A percentile compares a stretch with the other conserved stretches of the same genome.
Conservation (phyloP, 768 basidiomycete genomes). For the Rhizopogon sp. region DNA sequence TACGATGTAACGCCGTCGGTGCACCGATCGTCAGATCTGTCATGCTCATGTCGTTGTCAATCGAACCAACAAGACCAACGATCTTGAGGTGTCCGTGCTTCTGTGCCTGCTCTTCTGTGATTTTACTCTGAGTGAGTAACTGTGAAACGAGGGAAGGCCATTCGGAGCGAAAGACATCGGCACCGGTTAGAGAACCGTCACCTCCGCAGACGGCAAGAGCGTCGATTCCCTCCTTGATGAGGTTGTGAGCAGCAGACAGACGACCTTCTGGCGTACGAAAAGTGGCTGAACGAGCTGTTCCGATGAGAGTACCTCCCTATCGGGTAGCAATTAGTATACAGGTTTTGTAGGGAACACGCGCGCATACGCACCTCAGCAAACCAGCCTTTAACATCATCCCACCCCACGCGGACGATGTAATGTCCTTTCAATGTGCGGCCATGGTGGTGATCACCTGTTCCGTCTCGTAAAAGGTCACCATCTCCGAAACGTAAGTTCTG, state of each 20-base stretch:
- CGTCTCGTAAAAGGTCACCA: slow-evolving; percentile 70
- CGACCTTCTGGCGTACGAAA: slow-evolving; percentile 90
- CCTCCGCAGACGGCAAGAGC: slow-evolving; percentile 97
- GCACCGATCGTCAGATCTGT: slow-evolving; percentile 98
- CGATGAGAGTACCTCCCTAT: slow-evolving; percentile 92
- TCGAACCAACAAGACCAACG: slow-evolving; percentile 97
- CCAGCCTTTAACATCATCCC: slow-evolving; percentile 98
- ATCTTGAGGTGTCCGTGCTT: slow-evolving; percentile 84
- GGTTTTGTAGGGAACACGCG: neutral
- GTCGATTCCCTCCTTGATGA: slow-evolving; percentile 96
- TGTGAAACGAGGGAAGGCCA: slow-evolving; percentile 84
- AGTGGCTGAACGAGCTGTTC: slow-evolving; percentile 80
- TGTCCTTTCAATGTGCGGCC: slow-evolving; percentile 80
- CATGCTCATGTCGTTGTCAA: slow-evolving; percentile 99
- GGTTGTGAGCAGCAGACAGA: slow-evolving; percentile 80
- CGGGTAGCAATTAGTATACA: neutral
- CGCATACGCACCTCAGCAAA: slow-evolving; percentile 67
- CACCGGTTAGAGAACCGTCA: slow-evolving; percentile 95
- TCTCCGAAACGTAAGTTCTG: slow-evolving; percentile 81
- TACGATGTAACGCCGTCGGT: slow-evolving; percentile 90
- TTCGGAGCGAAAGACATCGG: slow-evolving; percentile 88
- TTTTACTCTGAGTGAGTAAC: slow-evolving; percentile 66
- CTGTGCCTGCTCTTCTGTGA: slow-evolving; percentile 68
- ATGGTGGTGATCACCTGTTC: slow-evolving; percentile 65
- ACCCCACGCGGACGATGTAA: slow-evolving; percentile 93